Percentiles rank a stretch among this genome's conserved stretches.
Conservation (phyloP, 305 asterid species). For the Rubia peregrina region DNA sequence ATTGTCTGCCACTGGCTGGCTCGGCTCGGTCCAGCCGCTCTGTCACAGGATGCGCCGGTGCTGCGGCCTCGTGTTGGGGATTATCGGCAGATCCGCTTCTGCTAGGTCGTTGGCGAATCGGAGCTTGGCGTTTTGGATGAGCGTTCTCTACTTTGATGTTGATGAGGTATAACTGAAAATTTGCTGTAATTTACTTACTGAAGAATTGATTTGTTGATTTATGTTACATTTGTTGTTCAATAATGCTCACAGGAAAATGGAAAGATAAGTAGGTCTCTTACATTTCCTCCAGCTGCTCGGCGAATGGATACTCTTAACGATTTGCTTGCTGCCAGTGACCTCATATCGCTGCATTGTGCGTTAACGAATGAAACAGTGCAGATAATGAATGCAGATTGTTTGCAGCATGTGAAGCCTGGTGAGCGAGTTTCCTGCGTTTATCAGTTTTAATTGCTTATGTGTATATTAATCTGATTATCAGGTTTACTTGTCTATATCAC, state of each 20-base stretch:
- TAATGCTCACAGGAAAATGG: conserved; percentile 49
- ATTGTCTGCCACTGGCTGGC: conserved; percentile 96
- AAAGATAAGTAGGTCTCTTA: conserved; percentile 45
- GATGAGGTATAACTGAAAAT: conserved; percentile 24
- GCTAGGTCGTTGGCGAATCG: conserved; percentile 86
- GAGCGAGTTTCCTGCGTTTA: conserved; percentile 8
- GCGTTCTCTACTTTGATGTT: conserved; percentile 88
- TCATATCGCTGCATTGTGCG: conserved; percentile 87
- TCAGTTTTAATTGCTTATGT: conserved; percentile 5
- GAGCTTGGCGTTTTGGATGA: conserved; percentile 96
- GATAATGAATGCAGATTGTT: conserved; percentile 78
- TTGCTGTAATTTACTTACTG: neutral
- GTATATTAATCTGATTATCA: neutral
- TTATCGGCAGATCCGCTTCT: conserved; percentile 88
- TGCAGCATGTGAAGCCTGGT: conserved; percentile 96
- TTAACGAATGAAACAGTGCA: conserved; percentile 82
- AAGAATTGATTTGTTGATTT: neutral
- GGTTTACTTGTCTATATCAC: conserved; percentile 2
- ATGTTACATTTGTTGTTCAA: neutral
- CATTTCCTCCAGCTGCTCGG: conserved; percentile 92
- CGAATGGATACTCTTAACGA: conserved; percentile 98
- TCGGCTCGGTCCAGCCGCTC: conserved; percentile 97
- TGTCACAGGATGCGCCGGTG: conserved; percentile 99
- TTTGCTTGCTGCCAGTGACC: conserved; percentile 97
- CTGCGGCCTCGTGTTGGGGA: conserved; percentile 94